A percentile compares a stretch with the other conserved stretches of the same genome.
These are phyloP conservation scores for Emiliania huxleyi DNA, from an alignment of 78 protist species.

Conservation along the genomic window DNA sequence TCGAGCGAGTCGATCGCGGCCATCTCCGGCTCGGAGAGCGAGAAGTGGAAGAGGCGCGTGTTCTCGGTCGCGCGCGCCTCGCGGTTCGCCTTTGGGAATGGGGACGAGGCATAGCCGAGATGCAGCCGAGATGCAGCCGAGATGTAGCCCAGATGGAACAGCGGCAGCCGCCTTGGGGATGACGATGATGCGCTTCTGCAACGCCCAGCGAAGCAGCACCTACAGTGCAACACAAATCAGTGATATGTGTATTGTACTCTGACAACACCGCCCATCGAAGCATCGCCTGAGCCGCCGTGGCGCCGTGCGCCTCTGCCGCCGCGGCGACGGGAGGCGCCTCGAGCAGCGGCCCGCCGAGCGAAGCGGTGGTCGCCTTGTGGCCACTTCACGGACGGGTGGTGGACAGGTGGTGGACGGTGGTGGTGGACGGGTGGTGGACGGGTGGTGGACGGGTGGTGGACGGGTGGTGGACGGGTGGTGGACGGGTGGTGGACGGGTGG, in stretches of 20 bases:
- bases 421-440: no score
- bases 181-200: not conserved
- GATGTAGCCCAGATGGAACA: no score
- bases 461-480: no score
- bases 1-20: not conserved
- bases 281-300: not conserved
- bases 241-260: no score
- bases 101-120: not conserved
- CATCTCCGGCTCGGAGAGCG: not conserved
- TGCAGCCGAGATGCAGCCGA: no score
- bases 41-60: not conserved
- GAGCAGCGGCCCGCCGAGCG: not conserved
- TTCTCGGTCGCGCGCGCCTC: not conserved
- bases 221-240: not conserved
- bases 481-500: no score
- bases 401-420: no score
- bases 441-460: no score
- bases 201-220: constrained; percentile 9
- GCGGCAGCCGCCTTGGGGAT: not conserved
- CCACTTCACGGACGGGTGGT: no score
- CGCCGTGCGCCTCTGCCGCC: not conserved
- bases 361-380: not conserved
- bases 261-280: not conserved
- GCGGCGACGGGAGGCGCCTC: not conserved
- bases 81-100: not conserved